Base-by-base conservation (phyloP, 176 grass and related monocot species). In the Chloris gayana region DNA sequence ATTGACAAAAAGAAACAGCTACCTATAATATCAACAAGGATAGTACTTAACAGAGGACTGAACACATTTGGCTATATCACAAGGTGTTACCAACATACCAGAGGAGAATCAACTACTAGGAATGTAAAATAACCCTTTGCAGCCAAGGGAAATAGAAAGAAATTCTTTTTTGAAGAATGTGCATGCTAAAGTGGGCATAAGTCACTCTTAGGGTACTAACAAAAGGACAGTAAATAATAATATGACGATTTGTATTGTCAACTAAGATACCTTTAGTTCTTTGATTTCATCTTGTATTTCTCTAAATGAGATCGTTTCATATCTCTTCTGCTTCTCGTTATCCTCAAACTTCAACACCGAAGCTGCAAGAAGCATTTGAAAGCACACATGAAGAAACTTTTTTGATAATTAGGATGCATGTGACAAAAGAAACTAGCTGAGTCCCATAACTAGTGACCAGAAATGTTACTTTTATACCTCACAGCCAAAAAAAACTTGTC, bases 251-350 rank as follows among this genome's bases (percentile, higher is more conserved):
- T 79, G 62, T 12, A 85, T 3, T 22, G 45, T 53, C 24, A 61
- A 33, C 19, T 39, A 86, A 66, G 67, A 37, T 70, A 99, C 96
- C 96, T 91, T 99, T 54, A 99, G 92, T 81, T 84, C 90, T 82
- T 95, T 76, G 77, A 99, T 82, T 85, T 95, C 90, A 60, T 91
- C 80, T 76, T 74, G 81, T 69, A 99, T 91, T 89, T 99, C 88
- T 72, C 70, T 75, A 81, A 99, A 99, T 84, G 96, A 95, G 75
- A 99, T 91, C 44, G 70, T 69, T 83, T 93, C 86, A 76, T 95
- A 99, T 78, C 29, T 89, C 67, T 81, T 80, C 44, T 85, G 90
- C 67, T 93, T 89, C 85, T 80, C 82, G 8, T 79, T 68, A 84
- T 95, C 85, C 76, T 91, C 82, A 89, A 99, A 99, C 76, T 89